Conservation (phyloP, 2,329 filamentous ascomycete species). For the Neopestalotiopsis sp. region DNA sequence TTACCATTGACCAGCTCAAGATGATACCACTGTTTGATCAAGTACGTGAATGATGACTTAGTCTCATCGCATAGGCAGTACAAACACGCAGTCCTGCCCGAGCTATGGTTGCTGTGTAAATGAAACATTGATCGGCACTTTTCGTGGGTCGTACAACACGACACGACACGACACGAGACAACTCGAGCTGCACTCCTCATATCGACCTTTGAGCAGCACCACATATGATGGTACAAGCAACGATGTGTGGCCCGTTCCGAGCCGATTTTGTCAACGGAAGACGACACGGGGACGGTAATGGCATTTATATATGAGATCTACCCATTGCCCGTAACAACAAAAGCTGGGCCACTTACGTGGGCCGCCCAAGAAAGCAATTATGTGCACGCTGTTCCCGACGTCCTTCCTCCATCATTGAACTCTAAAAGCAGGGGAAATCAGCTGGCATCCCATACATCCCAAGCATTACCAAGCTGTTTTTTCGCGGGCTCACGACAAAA, state of each 20-base stretch:
- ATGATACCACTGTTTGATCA: background rate
- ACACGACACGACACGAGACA: background rate
- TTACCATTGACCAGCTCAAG: background rate
- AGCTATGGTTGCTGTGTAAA: background rate
- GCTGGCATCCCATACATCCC: background rate
- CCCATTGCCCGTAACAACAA: too few species aligned
- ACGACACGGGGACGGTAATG: background rate
- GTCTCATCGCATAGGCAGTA: background rate
- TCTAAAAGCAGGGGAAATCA: background rate
- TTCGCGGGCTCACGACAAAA: background rate
- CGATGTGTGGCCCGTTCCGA: background rate
- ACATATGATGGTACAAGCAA: background rate
- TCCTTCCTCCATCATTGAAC: conserved; percentile 1
- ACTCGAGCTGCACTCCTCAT: background rate
- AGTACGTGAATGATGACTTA: background rate
- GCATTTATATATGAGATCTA: background rate
- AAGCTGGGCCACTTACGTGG: background rate
- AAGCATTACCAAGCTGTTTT: background rate
- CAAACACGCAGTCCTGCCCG: background rate
- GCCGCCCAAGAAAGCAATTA: background rate
- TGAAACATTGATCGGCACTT: conserved; percentile 1
- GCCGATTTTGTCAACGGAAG: background rate
- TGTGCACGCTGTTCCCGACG: background rate
- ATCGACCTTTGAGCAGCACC: background rate
- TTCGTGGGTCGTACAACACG: conserved; percentile 5